Evolutionary conservation across 75 land plant species (phyloP).

Genomic region (Picea glauca): DNA sequence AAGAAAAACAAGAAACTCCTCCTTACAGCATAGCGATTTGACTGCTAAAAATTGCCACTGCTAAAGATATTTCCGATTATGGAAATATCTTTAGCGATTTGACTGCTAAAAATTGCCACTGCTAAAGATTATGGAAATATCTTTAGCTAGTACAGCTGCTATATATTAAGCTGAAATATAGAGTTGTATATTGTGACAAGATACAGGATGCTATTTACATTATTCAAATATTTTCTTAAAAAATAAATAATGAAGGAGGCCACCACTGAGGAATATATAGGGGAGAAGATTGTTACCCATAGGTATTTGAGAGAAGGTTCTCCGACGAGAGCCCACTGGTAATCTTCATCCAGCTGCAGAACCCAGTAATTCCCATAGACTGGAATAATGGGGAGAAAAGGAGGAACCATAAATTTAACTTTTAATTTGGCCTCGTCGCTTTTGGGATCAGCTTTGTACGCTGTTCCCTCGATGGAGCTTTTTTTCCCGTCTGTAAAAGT

Average conservation of each 20-base stretch:
- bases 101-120: no score
- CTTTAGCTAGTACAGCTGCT: no score
- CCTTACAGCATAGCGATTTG: no score
- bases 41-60: no score
- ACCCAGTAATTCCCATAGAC: slow-evolving; percentile 95
- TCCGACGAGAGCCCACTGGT: slow-evolving; percentile 81
- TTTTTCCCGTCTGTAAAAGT: slow-evolving; percentile 76
- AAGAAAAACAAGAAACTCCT: no score
- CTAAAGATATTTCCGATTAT: no score
- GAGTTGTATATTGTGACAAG: no score
- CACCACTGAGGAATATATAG: background rate
- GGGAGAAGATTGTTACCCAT: slow-evolving; percentile 40
- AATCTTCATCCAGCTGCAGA: slow-evolving; percentile 64
- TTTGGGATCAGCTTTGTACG: slow-evolving; percentile 77
- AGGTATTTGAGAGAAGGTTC: slow-evolving; percentile 60
- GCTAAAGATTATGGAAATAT: no score
- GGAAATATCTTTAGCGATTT: no score
- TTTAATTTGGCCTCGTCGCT: slow-evolving; percentile 88
- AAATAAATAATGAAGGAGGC: background rate
- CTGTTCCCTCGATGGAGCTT: slow-evolving; percentile 66
- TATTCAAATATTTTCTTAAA: no score
- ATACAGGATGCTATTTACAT: no score
- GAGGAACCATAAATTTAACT: slow-evolving; percentile 87
- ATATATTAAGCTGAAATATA: no score
- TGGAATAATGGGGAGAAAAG: slow-evolving; percentile 83